phyloP scores from a whole-genome alignment of 371 early-diverging fungal genomes.

The Mucor lusitanicus region DNA sequence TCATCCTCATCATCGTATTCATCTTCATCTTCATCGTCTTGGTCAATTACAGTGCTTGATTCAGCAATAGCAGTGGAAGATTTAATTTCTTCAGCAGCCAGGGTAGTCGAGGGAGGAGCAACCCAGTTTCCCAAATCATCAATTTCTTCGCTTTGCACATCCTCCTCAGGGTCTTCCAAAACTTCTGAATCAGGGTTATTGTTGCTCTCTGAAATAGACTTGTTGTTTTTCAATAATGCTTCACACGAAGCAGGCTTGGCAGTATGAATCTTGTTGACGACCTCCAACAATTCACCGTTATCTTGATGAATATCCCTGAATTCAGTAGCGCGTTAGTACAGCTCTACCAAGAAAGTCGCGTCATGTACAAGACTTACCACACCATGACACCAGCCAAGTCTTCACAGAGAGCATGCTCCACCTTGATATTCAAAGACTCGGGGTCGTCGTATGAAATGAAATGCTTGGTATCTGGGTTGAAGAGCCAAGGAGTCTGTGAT shows the following conservation, averaged over 20 bases:
- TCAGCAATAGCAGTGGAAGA: background rate
- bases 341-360: background rate
- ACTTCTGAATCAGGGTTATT: background rate
- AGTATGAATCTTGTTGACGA: slow-evolving; percentile 40
- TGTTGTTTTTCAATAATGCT: background rate
- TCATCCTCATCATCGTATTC: background rate
- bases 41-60: background rate
- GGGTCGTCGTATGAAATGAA: slow-evolving; percentile 73
- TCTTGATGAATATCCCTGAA: slow-evolving; percentile 54
- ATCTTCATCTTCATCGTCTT: slow-evolving; percentile 1
- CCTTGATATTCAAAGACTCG: slow-evolving; percentile 57
- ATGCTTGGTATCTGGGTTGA: slow-evolving; percentile 51
- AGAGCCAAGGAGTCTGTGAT: slow-evolving; percentile 74
- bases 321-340: background rate
- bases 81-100: background rate
- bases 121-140: background rate
- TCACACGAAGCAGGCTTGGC: background rate
- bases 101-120: background rate
- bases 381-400: slow-evolving; percentile 67
- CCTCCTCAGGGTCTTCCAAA: background rate
- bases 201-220: background rate
- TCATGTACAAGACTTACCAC: slow-evolving; percentile 41
- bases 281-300: slow-evolving; percentile 55
- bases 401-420: slow-evolving; percentile 52
- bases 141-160: background rate